Conservation (phyloP, 768 basidiomycete genomes). For the Pisolithus microcarpus region DNA sequence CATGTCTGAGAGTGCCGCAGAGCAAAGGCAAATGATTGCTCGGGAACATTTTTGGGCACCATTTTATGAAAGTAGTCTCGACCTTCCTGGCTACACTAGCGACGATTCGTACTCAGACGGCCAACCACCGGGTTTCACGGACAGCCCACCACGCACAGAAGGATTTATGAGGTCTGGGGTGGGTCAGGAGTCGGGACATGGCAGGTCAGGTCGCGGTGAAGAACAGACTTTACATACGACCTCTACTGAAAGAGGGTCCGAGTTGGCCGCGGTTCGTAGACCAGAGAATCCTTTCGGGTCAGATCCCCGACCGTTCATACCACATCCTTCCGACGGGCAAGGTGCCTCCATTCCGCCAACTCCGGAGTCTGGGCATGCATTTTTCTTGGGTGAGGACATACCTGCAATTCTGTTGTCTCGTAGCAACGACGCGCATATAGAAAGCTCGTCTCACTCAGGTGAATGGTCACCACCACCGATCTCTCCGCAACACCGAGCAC, state of each 20-base stretch:
- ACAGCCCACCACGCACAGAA: neutral
- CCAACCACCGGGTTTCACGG: neutral
- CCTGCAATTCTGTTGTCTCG: neutral
- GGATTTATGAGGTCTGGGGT: neutral
- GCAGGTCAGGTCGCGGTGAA: neutral
- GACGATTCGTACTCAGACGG: neutral
- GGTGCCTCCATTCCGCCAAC: neutral
- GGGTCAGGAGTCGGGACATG: neutral
- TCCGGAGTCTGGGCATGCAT: neutral
- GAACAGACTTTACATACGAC: neutral
- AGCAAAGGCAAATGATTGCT: constrained; percentile 33
- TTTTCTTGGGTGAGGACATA: neutral
- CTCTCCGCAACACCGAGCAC: neutral
- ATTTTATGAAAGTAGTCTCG: constrained; percentile 6
- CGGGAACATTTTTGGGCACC: constrained; percentile 28
- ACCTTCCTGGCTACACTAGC: neutral
- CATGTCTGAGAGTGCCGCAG: constrained; percentile 39
- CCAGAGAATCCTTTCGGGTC: neutral
- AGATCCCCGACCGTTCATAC: neutral
- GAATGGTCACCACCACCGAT: neutral
- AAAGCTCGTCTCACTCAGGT: neutral
- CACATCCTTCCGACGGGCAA: neutral
- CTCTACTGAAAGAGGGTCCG: neutral
- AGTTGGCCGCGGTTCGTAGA: neutral
- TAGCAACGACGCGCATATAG: neutral